A percentile compares a stretch with the other conserved stretches of the same genome.
Evolutionary conservation across 2,329 filamentous ascomycete species (phyloP).

Genomic region (Verticillium isaacii): DNA sequence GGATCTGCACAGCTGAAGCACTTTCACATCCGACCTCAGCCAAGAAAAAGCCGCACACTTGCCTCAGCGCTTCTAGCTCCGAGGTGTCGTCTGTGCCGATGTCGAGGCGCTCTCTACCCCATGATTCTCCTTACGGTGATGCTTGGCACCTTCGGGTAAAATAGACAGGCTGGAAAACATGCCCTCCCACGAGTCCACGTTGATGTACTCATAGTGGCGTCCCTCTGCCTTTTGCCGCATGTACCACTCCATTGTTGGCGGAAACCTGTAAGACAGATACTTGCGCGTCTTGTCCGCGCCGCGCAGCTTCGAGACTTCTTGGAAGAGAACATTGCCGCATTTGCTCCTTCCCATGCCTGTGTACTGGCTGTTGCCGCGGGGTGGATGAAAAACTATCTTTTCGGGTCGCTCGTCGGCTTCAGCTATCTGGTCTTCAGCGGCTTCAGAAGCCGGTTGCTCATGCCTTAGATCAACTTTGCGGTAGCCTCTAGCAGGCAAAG

Average conservation of each 20-base stretch:
- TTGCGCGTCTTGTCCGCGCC: constrained; percentile 10
- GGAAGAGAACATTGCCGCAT: constrained; percentile 41
- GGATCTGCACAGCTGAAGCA: too few species aligned
- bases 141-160: background rate
- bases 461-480: constrained; percentile 21
- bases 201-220: constrained; percentile 44
- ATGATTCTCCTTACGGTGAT: background rate
- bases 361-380: constrained; percentile 20
- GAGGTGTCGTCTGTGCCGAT: background rate
- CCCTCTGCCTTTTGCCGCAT: constrained; percentile 37
- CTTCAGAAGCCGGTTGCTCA: constrained; percentile 12
- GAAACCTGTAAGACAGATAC: constrained; percentile 34
- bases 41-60: background rate
- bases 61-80: background rate
- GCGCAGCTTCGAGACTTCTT: constrained; percentile 24
- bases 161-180: constrained; percentile 24
- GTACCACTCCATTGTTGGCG: constrained; percentile 50
- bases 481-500: constrained; percentile 32
- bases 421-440: constrained; percentile 6
- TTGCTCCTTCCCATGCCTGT: constrained; percentile 14
- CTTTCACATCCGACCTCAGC: too few species aligned
- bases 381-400: constrained; percentile 43
- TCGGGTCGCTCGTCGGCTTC: constrained; percentile 15
- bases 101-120: background rate
- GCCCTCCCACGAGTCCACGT: constrained; percentile 36